Percentiles rank a stretch among this genome's conserved stretches.
Evolutionary conservation across 257 asterid genomes (phyloP).

Genomic region (Salvia miltiorrhiza): DNA sequence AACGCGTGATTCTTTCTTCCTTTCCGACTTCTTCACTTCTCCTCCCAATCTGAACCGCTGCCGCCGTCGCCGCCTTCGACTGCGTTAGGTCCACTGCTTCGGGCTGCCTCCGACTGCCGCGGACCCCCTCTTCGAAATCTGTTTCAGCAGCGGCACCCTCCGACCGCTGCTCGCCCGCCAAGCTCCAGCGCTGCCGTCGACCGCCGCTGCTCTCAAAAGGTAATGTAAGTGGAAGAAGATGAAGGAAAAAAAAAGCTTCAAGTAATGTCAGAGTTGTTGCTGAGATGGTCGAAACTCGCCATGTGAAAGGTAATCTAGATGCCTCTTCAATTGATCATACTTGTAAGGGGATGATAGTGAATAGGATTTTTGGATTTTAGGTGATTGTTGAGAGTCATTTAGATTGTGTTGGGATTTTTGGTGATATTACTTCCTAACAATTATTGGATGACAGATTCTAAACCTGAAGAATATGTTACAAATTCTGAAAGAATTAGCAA

Average conservation of each 20-base stretch:
- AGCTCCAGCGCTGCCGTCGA: too few species aligned
- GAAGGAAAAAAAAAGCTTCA: conserved; percentile 24
- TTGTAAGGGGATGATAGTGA: background rate
- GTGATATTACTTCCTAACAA: background rate
- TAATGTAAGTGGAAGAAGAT: too few species aligned
- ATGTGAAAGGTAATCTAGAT: conserved; percentile 26
- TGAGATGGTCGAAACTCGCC: conserved; percentile 8
- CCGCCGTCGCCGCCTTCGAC: too few species aligned
- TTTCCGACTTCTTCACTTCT: too few species aligned
- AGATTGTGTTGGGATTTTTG: background rate
- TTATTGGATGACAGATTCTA: conserved; percentile 7
- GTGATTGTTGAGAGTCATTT: background rate
- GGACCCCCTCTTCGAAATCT: too few species aligned
- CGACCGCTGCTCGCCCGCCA: too few species aligned
- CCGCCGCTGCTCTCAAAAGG: too few species aligned
- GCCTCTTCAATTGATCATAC: background rate
- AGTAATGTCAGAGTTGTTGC: conserved; percentile 16
- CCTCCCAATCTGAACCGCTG: too few species aligned
- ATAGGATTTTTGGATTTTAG: background rate
- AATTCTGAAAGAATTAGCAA: conserved; percentile 10
- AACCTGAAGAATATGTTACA: conserved; percentile 13
- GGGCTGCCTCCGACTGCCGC: too few species aligned
- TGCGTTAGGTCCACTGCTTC: too few species aligned
- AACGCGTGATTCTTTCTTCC: too few species aligned
- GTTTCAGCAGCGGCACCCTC: too few species aligned